Evolutionary conservation across 192 early-diverging fungal genomes (phyloP).

Genomic region (Coemansia guatemalensis): DNA sequence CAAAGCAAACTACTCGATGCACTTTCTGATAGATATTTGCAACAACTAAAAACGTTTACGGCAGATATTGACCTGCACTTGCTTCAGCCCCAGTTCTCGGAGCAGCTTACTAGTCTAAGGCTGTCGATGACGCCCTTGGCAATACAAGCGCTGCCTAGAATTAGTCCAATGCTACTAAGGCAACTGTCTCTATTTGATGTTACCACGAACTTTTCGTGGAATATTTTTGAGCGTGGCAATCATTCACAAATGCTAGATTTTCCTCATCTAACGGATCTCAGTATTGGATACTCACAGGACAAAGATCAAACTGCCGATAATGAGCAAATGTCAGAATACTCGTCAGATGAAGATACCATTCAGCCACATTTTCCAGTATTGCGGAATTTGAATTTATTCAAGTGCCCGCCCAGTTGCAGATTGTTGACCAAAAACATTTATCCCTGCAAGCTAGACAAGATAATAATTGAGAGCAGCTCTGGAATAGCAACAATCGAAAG

Average conservation of each 20-base stretch:
- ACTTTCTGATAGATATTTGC: not conserved
- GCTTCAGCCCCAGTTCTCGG: not conserved
- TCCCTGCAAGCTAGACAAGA: slow-evolving; percentile 2
- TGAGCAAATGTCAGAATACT: not conserved
- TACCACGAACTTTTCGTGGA: slow-evolving; percentile 13
- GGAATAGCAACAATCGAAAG: not conserved
- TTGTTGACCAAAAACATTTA: slow-evolving; percentile 6
- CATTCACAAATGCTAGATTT: not conserved
- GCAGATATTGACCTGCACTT: slow-evolving; percentile 6
- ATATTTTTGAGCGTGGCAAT: not conserved
- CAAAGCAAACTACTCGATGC: slow-evolving; percentile 5
- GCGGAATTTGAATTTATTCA: not conserved
- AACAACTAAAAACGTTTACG: not conserved
- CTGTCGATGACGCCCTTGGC: slow-evolving; percentile 9
- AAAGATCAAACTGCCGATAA: not conserved
- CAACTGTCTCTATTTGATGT: slow-evolving; percentile 18
- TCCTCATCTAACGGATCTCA: slow-evolving; percentile 3
- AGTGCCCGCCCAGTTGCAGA: slow-evolving; percentile 8
- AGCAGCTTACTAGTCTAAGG: slow-evolving; percentile 3
- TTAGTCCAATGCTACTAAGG: slow-evolving; percentile 5
- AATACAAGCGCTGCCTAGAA: slow-evolving; percentile 8
- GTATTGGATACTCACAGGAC: slow-evolving; percentile 3
- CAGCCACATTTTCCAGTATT: slow-evolving; percentile 1
- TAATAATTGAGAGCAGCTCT: not conserved
- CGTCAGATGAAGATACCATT: not conserved